Conservation (phyloP, 1,284 basidiomycete species). For the Bondarzewia mesenterica region DNA sequence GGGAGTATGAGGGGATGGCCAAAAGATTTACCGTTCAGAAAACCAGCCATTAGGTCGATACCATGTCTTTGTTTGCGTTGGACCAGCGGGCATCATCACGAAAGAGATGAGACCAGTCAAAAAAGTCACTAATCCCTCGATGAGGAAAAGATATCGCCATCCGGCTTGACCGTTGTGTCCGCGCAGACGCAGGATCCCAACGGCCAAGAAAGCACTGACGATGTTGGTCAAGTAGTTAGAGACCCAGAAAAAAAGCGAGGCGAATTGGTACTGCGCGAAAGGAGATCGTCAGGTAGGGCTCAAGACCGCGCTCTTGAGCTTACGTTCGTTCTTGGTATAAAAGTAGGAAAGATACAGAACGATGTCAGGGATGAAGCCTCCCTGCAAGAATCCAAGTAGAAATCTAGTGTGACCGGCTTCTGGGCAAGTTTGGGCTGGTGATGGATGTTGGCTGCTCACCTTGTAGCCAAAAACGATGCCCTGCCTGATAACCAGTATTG, state of each 20-base stretch:
- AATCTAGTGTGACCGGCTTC: conserved; percentile 12
- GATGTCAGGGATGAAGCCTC: conserved; percentile 59
- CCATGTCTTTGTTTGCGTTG: conserved; percentile 62
- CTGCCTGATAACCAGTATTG: conserved; percentile 61
- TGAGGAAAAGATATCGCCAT: conserved; percentile 50
- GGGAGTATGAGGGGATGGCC: not conserved
- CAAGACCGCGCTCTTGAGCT: not conserved
- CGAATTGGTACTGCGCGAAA: conserved; percentile 45
- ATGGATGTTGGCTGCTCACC: conserved; percentile 22
- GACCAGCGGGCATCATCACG: conserved; percentile 64
- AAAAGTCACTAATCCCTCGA: conserved; percentile 44
- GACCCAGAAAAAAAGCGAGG: conserved; percentile 62
- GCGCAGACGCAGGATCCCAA: conserved; percentile 53
- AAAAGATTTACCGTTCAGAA: conserved; percentile 19
- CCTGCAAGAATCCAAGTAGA: conserved; percentile 43
- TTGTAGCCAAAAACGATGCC: conserved; percentile 37
- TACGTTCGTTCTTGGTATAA: conserved; percentile 53
- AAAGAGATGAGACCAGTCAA: conserved; percentile 51
- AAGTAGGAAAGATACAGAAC: conserved; percentile 67
- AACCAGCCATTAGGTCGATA: conserved; percentile 70
- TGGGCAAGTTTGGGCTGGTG: conserved; percentile 25
- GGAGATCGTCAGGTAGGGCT: not conserved
- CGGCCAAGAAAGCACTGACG: conserved; percentile 53
- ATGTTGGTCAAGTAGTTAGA: conserved; percentile 47
- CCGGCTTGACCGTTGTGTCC: conserved; percentile 48